Evolutionary conservation across 345 rosid species (phyloP).

Genomic region (Boechera stricta): DNA sequence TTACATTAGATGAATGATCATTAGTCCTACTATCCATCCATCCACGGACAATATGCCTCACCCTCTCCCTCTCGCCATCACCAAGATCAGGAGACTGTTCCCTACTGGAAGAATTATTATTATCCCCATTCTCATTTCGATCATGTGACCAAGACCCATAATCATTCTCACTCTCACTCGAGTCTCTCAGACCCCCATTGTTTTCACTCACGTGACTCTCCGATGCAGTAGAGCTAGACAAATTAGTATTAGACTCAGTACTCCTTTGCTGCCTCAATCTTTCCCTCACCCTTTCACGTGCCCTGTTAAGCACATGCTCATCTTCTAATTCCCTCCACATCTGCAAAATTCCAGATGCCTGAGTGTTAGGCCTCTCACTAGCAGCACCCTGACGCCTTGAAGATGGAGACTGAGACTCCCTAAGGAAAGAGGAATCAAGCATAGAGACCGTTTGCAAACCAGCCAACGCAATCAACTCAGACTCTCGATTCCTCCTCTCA

Average conservation of each 20-base stretch:
- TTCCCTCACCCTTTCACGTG: conserved; percentile 65
- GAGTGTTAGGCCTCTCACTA: conserved; percentile 81
- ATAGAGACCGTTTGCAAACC: conserved; percentile 94
- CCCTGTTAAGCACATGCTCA: conserved; percentile 86
- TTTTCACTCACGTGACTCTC: conserved; percentile 73
- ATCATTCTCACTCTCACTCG: conserved; percentile 86
- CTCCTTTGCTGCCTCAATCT: conserved; percentile 72
- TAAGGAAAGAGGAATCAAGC: conserved; percentile 94
- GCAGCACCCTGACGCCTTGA: conserved; percentile 73
- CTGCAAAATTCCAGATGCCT: conserved; percentile 83
- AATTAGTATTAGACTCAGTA: conserved; percentile 59
- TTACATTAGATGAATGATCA: conserved; percentile 64
- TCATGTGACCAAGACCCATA: conserved; percentile 79
- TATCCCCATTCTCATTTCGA: conserved; percentile 59
- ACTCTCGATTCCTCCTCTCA: conserved; percentile 94
- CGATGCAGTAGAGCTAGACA: conserved; percentile 54
- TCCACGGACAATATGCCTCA: conserved; percentile 90
- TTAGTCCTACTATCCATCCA: conserved; percentile 89
- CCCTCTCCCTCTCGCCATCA: conserved; percentile 96
- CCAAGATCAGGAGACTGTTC: conserved; percentile 96
- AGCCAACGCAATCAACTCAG: conserved; percentile 95
- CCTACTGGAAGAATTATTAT: conserved; percentile 73
- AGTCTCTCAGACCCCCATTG: conserved; percentile 72
- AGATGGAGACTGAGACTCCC: conserved; percentile 83
- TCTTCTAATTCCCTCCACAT: conserved; percentile 99